Conservation (phyloP, 805 yeast genomes). For the Priceomyces medius region DNA sequence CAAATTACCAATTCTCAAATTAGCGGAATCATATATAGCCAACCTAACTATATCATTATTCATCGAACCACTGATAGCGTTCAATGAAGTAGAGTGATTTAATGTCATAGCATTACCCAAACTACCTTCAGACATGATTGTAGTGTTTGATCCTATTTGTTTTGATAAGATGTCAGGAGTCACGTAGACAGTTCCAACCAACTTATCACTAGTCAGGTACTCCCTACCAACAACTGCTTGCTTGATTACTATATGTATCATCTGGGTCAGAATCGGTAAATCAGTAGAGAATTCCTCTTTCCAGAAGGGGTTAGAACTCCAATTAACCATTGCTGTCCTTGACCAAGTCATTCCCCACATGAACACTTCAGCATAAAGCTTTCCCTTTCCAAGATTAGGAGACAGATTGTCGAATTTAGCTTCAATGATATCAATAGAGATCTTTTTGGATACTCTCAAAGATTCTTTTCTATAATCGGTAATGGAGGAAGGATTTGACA, state of each 20-base stretch:
- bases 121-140: constrained; percentile 30
- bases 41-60: constrained; percentile 42
- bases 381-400: constrained; percentile 13
- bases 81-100: constrained; percentile 12
- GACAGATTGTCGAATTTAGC: constrained; percentile 48
- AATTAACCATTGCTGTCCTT: constrained; percentile 63
- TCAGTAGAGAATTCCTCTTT: constrained; percentile 71
- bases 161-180: constrained; percentile 50
- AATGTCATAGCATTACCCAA: constrained; percentile 22
- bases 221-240: constrained; percentile 20
- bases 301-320: constrained; percentile 67
- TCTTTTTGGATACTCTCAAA: constrained; percentile 54
- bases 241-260: constrained; percentile 50
- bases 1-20: constrained; percentile 56
- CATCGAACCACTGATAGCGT: constrained; percentile 1
- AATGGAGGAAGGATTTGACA: constrained; percentile 9
- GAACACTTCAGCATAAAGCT: constrained; percentile 65
- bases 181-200: constrained; percentile 53
- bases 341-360: constrained; percentile 79
- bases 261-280: constrained; percentile 54
- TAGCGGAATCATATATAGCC: constrained; percentile 42
- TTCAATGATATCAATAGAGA: constrained; percentile 61
- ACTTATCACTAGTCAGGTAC: constrained; percentile 34
- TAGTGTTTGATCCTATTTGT: constrained; percentile 29
- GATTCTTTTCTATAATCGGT: constrained; percentile 27